Conservation (phyloP, 2,329 filamentous ascomycete genomes). For the Botrytis fragariae region DNA sequence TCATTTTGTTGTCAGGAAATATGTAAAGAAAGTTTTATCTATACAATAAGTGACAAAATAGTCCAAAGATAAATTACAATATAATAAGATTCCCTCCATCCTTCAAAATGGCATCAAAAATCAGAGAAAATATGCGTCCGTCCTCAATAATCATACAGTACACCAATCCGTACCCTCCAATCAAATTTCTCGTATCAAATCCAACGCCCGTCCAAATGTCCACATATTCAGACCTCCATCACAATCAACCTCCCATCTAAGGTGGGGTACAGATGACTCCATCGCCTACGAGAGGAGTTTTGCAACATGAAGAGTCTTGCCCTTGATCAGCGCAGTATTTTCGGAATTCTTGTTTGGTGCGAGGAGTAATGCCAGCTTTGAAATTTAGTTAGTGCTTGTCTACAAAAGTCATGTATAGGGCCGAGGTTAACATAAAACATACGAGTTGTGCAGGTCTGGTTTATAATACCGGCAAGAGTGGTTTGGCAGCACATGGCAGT, state of each 20-base stretch:
- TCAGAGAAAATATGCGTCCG: background rate
- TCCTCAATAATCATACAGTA: background rate
- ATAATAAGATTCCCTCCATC: background rate
- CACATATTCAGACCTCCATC: background rate
- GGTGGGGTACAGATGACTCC: background rate
- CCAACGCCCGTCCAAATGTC: background rate
- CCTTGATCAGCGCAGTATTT: constrained; percentile 27
- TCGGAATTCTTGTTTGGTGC: constrained; percentile 43
- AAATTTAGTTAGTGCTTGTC: background rate
- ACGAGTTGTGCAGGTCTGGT: constrained; percentile 58
- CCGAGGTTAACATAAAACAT: constrained; percentile 35
- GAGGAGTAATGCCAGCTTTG: constrained; percentile 40
- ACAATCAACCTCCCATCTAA: background rate
- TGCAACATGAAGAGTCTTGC: background rate
- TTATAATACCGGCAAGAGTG: constrained; percentile 55
- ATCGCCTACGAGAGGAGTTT: background rate
- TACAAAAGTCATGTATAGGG: background rate
- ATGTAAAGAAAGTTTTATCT: background rate
- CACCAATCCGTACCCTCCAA: background rate
- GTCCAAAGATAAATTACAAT: background rate
- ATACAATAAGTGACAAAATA: background rate
- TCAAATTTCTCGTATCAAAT: background rate
- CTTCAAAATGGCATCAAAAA: background rate
- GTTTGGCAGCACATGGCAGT: constrained; percentile 59
- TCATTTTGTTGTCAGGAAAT: background rate